phyloP scores from a whole-genome alignment of 768 basidiomycete species.

The Trametes sanguinea region DNA sequence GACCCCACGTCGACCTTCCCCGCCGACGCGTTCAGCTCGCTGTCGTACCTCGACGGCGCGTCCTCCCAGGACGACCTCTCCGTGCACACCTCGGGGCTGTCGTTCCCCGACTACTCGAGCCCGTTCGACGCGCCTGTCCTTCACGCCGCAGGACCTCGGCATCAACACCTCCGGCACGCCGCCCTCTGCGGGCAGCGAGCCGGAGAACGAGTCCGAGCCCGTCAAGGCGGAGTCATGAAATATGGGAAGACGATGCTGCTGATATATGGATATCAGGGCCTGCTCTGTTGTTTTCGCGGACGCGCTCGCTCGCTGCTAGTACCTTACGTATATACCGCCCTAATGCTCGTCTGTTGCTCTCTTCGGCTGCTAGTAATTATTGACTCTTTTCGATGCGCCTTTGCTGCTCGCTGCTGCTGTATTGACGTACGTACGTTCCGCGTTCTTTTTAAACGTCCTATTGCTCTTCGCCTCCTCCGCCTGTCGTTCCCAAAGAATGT shows the following conservation, averaged over 20 bases:
- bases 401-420: constrained; percentile 19
- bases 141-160: constrained; percentile 66
- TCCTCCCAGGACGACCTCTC: constrained; percentile 65
- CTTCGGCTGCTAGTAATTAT: constrained; percentile 34
- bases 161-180: constrained; percentile 48
- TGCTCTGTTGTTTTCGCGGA: constrained; percentile 3
- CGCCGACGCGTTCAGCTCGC: constrained; percentile 66
- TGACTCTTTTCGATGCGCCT: constrained; percentile 22
- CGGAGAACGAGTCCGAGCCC: constrained; percentile 62
- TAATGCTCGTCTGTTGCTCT: constrained; percentile 28
- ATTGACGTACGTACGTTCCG: constrained; percentile 26
- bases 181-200: constrained; percentile 47
- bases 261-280: constrained; percentile 1
- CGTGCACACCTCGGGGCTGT: constrained; percentile 63
- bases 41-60: constrained; percentile 78
- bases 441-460: constrained; percentile 10
- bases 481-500: constrained; percentile 26
- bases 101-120: constrained; percentile 68
- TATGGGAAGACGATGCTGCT: not conserved
- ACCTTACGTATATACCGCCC: constrained; percentile 18
- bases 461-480: constrained; percentile 11
- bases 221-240: constrained; percentile 64
- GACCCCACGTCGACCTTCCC: constrained; percentile 67
- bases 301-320: constrained; percentile 7
- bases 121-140: constrained; percentile 72